Base-by-base conservation (phyloP, 371 early-diverging fungal species). In the Rhizopus microsporus region DNA sequence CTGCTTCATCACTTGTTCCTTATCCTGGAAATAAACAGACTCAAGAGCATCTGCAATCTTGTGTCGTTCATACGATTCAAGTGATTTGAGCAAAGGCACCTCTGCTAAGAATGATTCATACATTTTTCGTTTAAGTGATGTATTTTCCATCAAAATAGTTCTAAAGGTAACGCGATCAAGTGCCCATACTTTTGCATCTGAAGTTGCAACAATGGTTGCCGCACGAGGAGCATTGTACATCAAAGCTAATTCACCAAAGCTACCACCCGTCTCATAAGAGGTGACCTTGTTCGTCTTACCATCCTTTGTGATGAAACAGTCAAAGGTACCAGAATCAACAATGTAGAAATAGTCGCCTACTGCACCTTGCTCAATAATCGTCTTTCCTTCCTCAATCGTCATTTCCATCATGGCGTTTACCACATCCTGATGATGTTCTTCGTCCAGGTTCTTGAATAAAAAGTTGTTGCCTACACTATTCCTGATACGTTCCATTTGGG, bases 261-360 rank as follows among this genome's bases (percentile, higher is more conserved):
- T 80, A 8, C 88, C 90, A 43, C 88, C 87, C 31, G 85, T 73
- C 40, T 81, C 82, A 65, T 87, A 87, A 29, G 80, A 75, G 35
- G 78, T 65, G 12, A 35, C 45, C 35, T 59, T 46, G 8, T 2
- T 38, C 7, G 37, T 33, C 54, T 89, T 88, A n/a, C 83, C 75
- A 42, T 78, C 64, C 56, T 81, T 85, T 42, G 77, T 64, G 71
- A 95, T 91, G 68, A 84, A 88, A 37, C 96, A 92, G 56, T 96
- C 95, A 70, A 98, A 87, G 10, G 87, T 80, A 40, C 99, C 99
- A 17, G 81, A 80, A 66, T 96, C 97, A 38, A 97, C 95, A 12
- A 96, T 88, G 72, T 97, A 98, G 71, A 98, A 97, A 75, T 80
- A 95, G 80, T 95, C 96, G 39, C 96, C 98, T 12, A 92, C 89